Conservation (phyloP, 176 grass and related monocot genomes). For the Musa beccarii region DNA sequence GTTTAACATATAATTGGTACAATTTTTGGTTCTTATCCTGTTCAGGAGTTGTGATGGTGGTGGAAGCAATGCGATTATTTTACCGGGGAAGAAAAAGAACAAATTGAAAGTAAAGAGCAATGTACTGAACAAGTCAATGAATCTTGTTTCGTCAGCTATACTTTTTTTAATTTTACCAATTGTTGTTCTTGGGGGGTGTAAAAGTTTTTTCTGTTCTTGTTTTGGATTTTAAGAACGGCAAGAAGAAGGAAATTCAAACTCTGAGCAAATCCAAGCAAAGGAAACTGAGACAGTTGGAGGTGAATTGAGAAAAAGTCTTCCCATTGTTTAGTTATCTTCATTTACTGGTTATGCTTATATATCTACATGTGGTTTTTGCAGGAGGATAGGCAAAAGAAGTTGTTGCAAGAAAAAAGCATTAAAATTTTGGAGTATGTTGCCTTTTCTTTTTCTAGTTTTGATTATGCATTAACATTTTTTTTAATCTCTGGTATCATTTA, state of each 20-base stretch:
- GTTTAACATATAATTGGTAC: neutral
- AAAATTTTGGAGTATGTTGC: constrained; percentile 57
- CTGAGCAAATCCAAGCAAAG: constrained; percentile 79
- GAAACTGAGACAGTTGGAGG: constrained; percentile 69
- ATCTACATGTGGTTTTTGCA: constrained; percentile 1
- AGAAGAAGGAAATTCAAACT: constrained; percentile 39
- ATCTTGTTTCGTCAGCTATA: neutral
- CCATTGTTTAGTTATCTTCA: neutral
- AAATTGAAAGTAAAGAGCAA: constrained; percentile 52
- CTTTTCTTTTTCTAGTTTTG: neutral
- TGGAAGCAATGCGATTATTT: constrained; percentile 55
- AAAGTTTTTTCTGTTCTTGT: constrained; percentile 6
- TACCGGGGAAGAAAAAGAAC: constrained; percentile 60
- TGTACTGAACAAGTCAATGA: constrained; percentile 24
- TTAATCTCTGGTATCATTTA: neutral
- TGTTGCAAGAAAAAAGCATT: constrained; percentile 56
- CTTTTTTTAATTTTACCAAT: neutral
- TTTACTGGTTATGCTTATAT: constrained; percentile 5
- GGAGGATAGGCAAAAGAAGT: constrained; percentile 80
- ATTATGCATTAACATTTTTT: neutral
- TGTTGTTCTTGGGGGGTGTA: neutral
- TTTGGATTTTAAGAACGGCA: constrained; percentile 37
- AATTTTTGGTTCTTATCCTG: neutral
- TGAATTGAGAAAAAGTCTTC: constrained; percentile 1
- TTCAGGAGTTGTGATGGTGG: constrained; percentile 31